phyloP scores from a whole-genome alignment of 169 alveolate species.

The Blepharisma undulans region DNA sequence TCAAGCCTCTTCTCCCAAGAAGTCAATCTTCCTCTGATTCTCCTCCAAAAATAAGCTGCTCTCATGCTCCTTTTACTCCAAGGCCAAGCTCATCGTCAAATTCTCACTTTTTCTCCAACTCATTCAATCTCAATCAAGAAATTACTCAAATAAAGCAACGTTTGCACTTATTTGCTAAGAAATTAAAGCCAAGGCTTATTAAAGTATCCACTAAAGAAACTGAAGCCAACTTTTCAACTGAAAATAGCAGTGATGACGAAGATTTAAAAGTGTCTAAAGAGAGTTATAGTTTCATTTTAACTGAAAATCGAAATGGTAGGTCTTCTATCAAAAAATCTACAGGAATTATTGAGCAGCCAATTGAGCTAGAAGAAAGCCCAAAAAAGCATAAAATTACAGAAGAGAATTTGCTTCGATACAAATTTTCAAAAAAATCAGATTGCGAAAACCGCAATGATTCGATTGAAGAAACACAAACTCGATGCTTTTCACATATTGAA shows the following conservation, averaged over 20 bases:
- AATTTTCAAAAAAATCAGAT: neutral
- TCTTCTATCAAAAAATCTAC: neutral
- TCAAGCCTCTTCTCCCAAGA: neutral
- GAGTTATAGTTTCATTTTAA: neutral
- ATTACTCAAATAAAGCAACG: neutral
- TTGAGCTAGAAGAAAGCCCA: neutral
- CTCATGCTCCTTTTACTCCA: neutral
- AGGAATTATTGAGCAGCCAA: neutral
- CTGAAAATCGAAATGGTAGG: neutral
- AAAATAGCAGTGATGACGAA: neutral
- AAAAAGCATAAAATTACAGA: neutral
- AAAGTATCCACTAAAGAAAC: neutral
- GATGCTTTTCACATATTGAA: neutral
- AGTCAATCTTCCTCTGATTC: neutral
- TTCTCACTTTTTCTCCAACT: neutral
- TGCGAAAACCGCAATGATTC: neutral
- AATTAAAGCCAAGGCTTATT: neutral
- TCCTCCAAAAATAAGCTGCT: neutral
- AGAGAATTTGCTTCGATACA: neutral
- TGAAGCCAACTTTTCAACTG: neutral
- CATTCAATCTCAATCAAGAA: neutral
- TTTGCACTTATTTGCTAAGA: neutral
- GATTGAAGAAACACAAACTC: neutral
- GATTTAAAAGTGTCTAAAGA: neutral
- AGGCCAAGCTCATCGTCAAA: neutral